These are phyloP conservation scores for Solanum pennellii DNA, from an alignment of 257 asterid genomes.

Conservation along the genomic window DNA sequence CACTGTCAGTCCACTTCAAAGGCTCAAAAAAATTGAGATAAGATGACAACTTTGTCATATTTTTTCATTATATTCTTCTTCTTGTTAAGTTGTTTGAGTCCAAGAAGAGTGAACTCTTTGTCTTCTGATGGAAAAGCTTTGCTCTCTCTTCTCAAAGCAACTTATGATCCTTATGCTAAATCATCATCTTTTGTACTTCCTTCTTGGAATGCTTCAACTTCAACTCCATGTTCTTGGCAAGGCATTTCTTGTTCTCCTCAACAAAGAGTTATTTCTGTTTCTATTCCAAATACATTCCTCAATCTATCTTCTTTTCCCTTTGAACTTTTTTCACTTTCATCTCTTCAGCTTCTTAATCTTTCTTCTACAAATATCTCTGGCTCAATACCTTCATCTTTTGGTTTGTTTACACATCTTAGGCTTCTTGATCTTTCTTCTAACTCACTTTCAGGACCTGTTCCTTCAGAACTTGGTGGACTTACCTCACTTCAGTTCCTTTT, in stretches of 20 bases:
- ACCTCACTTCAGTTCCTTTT: constrained; percentile 52
- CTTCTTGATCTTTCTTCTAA: constrained; percentile 71
- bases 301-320: constrained; percentile 63
- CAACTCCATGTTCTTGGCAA: constrained; percentile 87
- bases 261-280: constrained; percentile 69
- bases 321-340: constrained; percentile 54
- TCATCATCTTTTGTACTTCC: constrained; percentile 54
- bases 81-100: neutral
- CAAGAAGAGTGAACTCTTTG: constrained; percentile 17
- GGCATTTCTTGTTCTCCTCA: constrained; percentile 86
- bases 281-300: constrained; percentile 73
- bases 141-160: constrained; percentile 53
- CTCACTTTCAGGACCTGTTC: constrained; percentile 48
- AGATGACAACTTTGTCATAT: neutral
- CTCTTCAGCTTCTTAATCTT: constrained; percentile 74
- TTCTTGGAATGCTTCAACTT: constrained; percentile 61
- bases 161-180: constrained; percentile 37
- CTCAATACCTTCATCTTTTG: constrained; percentile 52
- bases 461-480: constrained; percentile 52
- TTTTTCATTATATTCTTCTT: constrained; percentile 17
- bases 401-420: constrained; percentile 41
- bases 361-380: constrained; percentile 87
- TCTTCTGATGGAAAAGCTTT: constrained; percentile 82
- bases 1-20: constrained; percentile 1
- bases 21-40: constrained; percentile 20